A percentile compares a stretch with the other conserved stretches of the same genome.
Evolutionary conservation across 2,329 filamentous ascomycete species (phyloP).

Genomic region (Fusarium miscanthi): DNA sequence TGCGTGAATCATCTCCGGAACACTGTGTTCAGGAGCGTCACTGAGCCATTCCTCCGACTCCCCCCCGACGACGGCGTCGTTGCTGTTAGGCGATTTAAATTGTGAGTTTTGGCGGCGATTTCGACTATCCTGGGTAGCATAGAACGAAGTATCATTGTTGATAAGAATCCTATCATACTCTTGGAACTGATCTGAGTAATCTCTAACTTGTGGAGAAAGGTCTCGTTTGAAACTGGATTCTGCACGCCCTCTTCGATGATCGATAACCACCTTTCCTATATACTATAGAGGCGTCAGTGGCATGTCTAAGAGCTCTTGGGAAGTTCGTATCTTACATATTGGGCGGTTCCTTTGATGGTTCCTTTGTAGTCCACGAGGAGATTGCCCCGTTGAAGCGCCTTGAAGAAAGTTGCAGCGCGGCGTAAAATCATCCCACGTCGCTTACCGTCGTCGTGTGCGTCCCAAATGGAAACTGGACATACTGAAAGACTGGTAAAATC

Average conservation of each 20-base stretch:
- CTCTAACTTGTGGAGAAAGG: neutral
- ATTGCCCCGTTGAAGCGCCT: neutral
- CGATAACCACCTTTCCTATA: neutral
- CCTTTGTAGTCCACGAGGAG: neutral
- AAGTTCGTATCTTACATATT: neutral
- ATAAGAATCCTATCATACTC: neutral
- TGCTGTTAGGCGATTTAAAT: no score
- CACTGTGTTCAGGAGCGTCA: neutral
- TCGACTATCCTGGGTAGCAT: neutral
- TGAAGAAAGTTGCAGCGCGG: neutral
- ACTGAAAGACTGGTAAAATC: neutral
- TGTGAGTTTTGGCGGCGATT: neutral
- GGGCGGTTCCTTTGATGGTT: neutral
- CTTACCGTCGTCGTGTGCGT: neutral
- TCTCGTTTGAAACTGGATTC: rapidly evolving
- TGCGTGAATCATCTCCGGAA: rapidly evolving
- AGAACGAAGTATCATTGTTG: neutral
- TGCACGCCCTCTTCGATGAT: neutral
- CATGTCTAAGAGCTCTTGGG: rapidly evolving
- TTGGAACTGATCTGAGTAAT: neutral
- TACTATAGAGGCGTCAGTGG: neutral
- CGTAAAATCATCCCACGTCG: neutral
- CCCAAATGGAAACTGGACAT: neutral
- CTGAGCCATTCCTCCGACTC: neutral
- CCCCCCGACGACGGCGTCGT: no score